A percentile compares a stretch with the other conserved stretches of the same genome.
These are phyloP conservation scores for Hepatocystis sp. DNA, from an alignment of 169 alveolate species.

Conservation along the genomic window DNA sequence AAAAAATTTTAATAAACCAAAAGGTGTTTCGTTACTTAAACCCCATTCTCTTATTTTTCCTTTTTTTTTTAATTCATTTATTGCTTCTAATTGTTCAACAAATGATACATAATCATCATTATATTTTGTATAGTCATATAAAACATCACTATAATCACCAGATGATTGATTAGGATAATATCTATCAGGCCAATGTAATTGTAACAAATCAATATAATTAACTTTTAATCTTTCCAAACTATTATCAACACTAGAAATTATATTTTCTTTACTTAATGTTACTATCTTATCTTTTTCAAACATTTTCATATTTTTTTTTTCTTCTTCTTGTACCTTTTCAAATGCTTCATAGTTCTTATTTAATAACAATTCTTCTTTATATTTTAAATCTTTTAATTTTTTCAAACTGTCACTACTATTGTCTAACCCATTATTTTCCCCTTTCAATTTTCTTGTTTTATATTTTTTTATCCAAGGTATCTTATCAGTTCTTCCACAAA, in stretches of 20 bases:
- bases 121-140: slow-evolving; percentile 78
- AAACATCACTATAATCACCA: slow-evolving; percentile 84
- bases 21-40: slow-evolving; percentile 89
- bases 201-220: slow-evolving; percentile 87
- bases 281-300: slow-evolving; percentile 28
- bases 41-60: slow-evolving; percentile 92
- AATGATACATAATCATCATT: slow-evolving; percentile 75
- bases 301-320: neutral
- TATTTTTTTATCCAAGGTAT: slow-evolving; percentile 78
- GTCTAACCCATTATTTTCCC: neutral
- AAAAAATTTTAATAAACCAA: slow-evolving; percentile 82
- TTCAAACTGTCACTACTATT: neutral
- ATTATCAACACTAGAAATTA: slow-evolving; percentile 82
- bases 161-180: slow-evolving; percentile 85
- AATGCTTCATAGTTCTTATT: slow-evolving; percentile 22
- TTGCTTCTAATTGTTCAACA: slow-evolving; percentile 87
- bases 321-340: slow-evolving; percentile 21
- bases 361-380: slow-evolving; percentile 56
- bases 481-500: slow-evolving; percentile 80
- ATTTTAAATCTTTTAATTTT: slow-evolving; percentile 28
- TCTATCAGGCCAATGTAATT: slow-evolving; percentile 91
- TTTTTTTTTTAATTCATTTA: slow-evolving; percentile 76
- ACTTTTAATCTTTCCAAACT: slow-evolving; percentile 81
- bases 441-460: neutral
- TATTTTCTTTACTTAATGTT: slow-evolving; percentile 77